phyloP scores from a whole-genome alignment of 345 rosid genomes.

The Arabidopsis suecica region DNA sequence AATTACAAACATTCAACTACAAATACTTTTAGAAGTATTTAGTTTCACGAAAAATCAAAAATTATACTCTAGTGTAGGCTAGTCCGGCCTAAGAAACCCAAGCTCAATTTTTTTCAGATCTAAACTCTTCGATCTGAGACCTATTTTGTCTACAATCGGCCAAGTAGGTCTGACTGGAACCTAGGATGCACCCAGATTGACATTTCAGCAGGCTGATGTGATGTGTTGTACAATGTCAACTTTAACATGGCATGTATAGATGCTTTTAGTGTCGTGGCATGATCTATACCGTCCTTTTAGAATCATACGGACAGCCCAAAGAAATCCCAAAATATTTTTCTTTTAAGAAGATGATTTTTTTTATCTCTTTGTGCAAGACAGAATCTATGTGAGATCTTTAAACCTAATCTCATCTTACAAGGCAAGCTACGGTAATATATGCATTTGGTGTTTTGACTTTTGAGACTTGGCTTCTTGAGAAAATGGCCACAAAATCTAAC shows the following conservation, averaged over 20 bases:
- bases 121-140: constrained; percentile 16
- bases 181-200: constrained; percentile 29
- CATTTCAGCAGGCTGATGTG: constrained; percentile 36
- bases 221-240: constrained; percentile 24
- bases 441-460: constrained; percentile 21
- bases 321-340: background rate
- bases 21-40: background rate
- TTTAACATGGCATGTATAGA: background rate
- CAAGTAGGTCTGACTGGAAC: constrained; percentile 17
- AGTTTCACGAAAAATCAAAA: background rate
- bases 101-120: background rate
- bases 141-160: constrained; percentile 29
- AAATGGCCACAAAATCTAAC: background rate
- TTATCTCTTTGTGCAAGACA: background rate
- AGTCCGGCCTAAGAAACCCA: constrained; percentile 3
- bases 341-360: background rate
- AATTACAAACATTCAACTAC: no score
- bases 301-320: background rate
- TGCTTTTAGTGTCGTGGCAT: constrained; percentile 13
- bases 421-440: constrained; percentile 7
- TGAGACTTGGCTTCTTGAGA: constrained; percentile 20
- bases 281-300: constrained; percentile 11
- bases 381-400: background rate
- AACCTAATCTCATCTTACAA: constrained; percentile 15
- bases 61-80: background rate